A percentile compares a stretch with the other conserved stretches of the same genome.
These are phyloP conservation scores for Cryptococcus sp. DNA, from an alignment of 1,284 basidiomycete genomes.

Conservation along the genomic window DNA sequence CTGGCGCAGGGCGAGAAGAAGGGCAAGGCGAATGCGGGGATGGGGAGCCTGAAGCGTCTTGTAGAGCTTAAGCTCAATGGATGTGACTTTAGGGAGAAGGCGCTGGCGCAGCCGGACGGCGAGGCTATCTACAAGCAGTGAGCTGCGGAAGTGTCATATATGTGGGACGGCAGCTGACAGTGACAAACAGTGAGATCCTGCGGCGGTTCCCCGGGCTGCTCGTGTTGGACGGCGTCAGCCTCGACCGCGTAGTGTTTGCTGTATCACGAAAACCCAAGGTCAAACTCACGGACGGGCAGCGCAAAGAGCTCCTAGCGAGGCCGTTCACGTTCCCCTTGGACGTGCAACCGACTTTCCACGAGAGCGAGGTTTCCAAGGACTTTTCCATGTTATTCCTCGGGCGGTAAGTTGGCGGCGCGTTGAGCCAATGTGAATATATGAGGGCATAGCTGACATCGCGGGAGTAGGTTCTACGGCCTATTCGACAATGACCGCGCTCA, in stretches of 20 bases:
- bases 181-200: slow-evolving; percentile 37
- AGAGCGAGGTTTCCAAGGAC: slow-evolving; percentile 37
- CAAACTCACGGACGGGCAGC: slow-evolving; percentile 27
- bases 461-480: slow-evolving; percentile 69
- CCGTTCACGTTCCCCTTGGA: slow-evolving; percentile 46
- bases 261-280: slow-evolving; percentile 41
- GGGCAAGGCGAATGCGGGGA: slow-evolving; percentile 37
- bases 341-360: slow-evolving; percentile 32
- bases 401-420: slow-evolving; percentile 27
- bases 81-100: slow-evolving; percentile 36
- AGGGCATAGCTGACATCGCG: background rate
- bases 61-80: slow-evolving; percentile 44
- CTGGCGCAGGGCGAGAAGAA: slow-evolving; percentile 37
- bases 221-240: slow-evolving; percentile 44
- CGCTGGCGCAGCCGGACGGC: slow-evolving; percentile 29
- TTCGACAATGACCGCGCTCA: slow-evolving; percentile 73
- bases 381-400: slow-evolving; percentile 51
- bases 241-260: slow-evolving; percentile 55
- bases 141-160: background rate
- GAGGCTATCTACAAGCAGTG: slow-evolving; percentile 42
- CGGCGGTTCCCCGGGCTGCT: slow-evolving; percentile 47
- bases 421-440: background rate
- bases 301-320: slow-evolving; percentile 24
- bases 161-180: slow-evolving; percentile 7
- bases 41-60: slow-evolving; percentile 38